These are phyloP conservation scores for Dissophora ornata DNA, from an alignment of 192 early-diverging fungal species.

Conservation along the genomic window DNA sequence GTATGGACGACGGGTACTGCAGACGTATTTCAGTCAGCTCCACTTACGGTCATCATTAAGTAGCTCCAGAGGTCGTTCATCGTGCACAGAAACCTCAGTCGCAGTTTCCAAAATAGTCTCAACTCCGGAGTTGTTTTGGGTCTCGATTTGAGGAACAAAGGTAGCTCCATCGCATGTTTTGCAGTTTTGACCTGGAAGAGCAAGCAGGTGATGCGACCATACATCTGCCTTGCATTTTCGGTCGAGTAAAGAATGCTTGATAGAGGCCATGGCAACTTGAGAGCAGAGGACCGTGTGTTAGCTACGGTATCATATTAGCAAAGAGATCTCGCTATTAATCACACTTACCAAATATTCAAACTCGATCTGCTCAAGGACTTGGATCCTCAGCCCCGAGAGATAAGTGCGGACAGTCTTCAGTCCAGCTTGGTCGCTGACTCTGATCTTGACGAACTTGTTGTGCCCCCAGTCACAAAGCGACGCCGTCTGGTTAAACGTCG, in stretches of 20 bases:
- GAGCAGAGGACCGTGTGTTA: background rate
- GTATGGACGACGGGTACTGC: too few relatives aligned
- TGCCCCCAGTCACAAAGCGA: conserved; percentile 25
- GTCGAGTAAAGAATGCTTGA: conserved; percentile 29
- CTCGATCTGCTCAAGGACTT: conserved; percentile 23
- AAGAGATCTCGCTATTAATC: background rate
- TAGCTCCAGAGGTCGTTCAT: conserved; percentile 51
- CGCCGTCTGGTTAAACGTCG: conserved; percentile 29
- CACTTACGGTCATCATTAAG: conserved; percentile 47
- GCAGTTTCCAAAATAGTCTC: conserved; percentile 27
- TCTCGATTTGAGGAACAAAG: conserved; percentile 31
- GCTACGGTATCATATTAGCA: background rate
- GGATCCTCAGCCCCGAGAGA: background rate
- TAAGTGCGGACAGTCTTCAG: background rate
- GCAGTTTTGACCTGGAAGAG: conserved; percentile 38
- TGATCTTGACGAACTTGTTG: conserved; percentile 35
- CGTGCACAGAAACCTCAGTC: conserved; percentile 27
- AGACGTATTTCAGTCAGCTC: too few relatives aligned
- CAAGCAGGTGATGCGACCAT: conserved; percentile 34
- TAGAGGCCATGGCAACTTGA: conserved; percentile 45
- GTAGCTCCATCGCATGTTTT: conserved; percentile 34
- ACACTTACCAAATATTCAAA: conserved; percentile 47
- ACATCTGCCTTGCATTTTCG: conserved; percentile 29
- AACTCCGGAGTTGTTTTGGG: conserved; percentile 3
- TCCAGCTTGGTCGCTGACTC: background rate